Conservation (phyloP, 148 eudicot genomes). For the Rhododendron kiyosumense region DNA sequence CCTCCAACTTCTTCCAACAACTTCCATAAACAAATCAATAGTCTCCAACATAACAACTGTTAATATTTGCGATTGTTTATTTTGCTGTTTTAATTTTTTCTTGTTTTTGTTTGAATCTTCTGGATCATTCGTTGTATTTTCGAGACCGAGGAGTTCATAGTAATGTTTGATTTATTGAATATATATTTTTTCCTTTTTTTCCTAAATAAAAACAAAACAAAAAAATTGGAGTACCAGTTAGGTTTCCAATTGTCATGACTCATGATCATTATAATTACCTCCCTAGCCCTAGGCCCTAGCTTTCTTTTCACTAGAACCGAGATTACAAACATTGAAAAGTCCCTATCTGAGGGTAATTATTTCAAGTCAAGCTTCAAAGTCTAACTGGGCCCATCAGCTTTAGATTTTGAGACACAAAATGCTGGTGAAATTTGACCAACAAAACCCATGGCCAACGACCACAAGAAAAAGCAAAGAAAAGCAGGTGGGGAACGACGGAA, state of each 20-base stretch:
- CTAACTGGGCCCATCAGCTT: not conserved
- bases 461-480: not conserved
- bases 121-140: too few species aligned
- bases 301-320: not conserved
- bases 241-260: not conserved
- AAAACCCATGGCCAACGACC: not conserved
- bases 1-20: too few species aligned
- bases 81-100: too few species aligned
- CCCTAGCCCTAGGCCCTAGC: not conserved
- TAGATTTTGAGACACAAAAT: not conserved
- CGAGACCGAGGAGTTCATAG: too few species aligned
- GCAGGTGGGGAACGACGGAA: not conserved
- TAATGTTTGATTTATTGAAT: too few species aligned
- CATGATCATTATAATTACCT: not conserved
- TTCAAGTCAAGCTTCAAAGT: not conserved
- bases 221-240: not conserved
- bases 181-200: too few species aligned
- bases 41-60: too few species aligned
- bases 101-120: too few species aligned
- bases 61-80: too few species aligned
- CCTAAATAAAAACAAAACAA: too few species aligned
- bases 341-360: not conserved
- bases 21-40: too few species aligned
- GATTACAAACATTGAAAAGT: too few species aligned
- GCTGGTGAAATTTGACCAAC: not conserved